These are phyloP conservation scores for Tieghemiomyces parasiticus DNA, from an alignment of 192 early-diverging fungal genomes.

Conservation along the genomic window DNA sequence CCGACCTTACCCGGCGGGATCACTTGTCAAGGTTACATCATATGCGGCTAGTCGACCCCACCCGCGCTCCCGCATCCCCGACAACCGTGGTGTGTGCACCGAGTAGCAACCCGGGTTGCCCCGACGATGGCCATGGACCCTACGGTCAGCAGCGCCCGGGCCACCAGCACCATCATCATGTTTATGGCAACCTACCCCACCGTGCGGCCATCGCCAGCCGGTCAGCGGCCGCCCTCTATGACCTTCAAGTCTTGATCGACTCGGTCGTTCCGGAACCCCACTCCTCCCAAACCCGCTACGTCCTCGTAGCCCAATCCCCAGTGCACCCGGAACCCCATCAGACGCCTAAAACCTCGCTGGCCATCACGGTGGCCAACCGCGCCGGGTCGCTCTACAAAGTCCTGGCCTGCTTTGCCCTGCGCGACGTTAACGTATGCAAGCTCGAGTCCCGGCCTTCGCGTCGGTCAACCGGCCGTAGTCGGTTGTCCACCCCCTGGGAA, in stretches of 20 bases:
- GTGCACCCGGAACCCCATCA: slow-evolving; percentile 6
- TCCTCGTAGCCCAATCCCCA: neutral
- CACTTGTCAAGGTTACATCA: neutral
- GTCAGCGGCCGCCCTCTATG: neutral
- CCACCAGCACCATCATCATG: too few species aligned
- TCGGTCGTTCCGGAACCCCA: neutral
- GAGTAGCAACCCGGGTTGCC: neutral
- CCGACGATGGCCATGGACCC: neutral
- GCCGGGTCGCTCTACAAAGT: slow-evolving; percentile 12
- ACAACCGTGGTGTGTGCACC: too few species aligned
- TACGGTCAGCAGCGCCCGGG: neutral
- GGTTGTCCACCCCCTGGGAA: slow-evolving; percentile 9
- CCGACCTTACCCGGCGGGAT: neutral
- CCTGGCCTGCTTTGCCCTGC: slow-evolving; percentile 12
- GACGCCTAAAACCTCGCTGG: slow-evolving; percentile 8
- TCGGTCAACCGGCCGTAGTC: neutral
- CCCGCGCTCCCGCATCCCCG: too few species aligned
- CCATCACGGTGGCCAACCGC: slow-evolving; percentile 6
- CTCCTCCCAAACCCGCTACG: slow-evolving; percentile 3
- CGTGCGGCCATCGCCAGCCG: slow-evolving; percentile 1
- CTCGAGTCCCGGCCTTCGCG: slow-evolving; percentile 9
- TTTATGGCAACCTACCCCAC: neutral
- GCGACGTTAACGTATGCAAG: slow-evolving; percentile 13
- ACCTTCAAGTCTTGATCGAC: neutral
- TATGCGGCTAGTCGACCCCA: neutral